Percentiles rank a stretch among this genome's conserved stretches.
Conservation (phyloP, 1,284 basidiomycete species). For the Schizophyllum amplum region DNA sequence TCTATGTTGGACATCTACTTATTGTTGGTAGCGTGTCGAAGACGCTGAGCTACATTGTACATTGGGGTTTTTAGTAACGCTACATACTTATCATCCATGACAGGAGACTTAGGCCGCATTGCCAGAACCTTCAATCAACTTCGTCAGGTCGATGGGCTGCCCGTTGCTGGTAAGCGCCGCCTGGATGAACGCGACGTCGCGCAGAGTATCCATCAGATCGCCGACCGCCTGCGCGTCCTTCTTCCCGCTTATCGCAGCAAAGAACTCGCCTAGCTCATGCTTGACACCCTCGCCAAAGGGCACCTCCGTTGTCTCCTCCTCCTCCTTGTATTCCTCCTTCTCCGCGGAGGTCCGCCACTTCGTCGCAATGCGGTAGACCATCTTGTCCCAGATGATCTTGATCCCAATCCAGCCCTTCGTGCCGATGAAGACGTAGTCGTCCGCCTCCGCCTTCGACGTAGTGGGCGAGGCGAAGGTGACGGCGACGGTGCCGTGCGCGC, state of each 20-base stretch:
- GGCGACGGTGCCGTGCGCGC: slow-evolving; percentile 51
- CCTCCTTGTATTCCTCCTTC: slow-evolving; percentile 36
- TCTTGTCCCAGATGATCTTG: slow-evolving; percentile 22
- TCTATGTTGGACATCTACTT: too few species aligned
- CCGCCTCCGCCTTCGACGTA: slow-evolving; percentile 26
- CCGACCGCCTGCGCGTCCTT: slow-evolving; percentile 39
- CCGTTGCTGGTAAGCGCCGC: slow-evolving; percentile 70
- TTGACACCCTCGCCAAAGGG: slow-evolving; percentile 40
- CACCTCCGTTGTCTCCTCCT: slow-evolving; percentile 43
- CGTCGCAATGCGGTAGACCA: slow-evolving; percentile 30
- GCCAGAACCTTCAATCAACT: slow-evolving; percentile 17
- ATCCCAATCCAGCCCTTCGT: slow-evolving; percentile 52
- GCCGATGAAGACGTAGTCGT: slow-evolving; percentile 48
- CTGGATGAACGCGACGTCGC: slow-evolving; percentile 72
- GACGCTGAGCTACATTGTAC: too few species aligned
- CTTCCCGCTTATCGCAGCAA: slow-evolving; percentile 40
- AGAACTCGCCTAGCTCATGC: slow-evolving; percentile 55
- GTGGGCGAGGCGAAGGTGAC: slow-evolving; percentile 52
- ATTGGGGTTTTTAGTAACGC: too few species aligned
- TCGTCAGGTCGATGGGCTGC: slow-evolving; percentile 45
- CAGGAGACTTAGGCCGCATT: too few species aligned
- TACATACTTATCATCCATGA: too few species aligned
- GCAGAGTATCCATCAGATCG: slow-evolving; percentile 47
- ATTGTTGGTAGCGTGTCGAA: too few species aligned
- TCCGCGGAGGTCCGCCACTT: slow-evolving; percentile 34